Conservation (phyloP, 2,329 filamentous ascomycete genomes). For the Cladorrhinum sp. region DNA sequence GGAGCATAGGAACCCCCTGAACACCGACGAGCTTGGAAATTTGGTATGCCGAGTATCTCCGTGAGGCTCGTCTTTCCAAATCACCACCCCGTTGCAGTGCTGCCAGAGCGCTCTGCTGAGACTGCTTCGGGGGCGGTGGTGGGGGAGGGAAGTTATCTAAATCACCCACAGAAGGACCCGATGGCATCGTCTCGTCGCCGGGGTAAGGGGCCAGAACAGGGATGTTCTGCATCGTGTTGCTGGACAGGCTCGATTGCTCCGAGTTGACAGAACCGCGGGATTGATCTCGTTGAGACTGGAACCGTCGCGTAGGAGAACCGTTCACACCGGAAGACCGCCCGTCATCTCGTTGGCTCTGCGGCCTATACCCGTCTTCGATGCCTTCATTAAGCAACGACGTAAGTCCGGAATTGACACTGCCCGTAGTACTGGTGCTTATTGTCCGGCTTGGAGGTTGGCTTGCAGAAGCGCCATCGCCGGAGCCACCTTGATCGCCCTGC, state of each 20-base stretch:
- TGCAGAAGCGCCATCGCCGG: conserved; percentile 31
- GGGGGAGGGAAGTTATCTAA: conserved; percentile 68
- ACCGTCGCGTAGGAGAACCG: conserved; percentile 49
- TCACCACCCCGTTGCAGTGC: conserved; percentile 90
- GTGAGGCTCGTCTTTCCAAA: conserved; percentile 84
- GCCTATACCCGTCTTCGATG: conserved; percentile 50
- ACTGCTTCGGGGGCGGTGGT: conserved; percentile 75
- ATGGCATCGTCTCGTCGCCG: conserved; percentile 53
- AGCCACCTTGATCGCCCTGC: conserved; percentile 30
- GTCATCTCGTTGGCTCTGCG: conserved; percentile 38
- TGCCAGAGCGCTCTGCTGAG: conserved; percentile 84
- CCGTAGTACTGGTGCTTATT: conserved; percentile 58
- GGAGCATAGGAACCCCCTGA: conserved; percentile 80
- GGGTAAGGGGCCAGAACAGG: conserved; percentile 73
- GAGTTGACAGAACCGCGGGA: conserved; percentile 51
- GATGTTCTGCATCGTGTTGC: conserved; percentile 70
- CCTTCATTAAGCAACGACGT: conserved; percentile 60
- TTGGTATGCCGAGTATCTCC: conserved; percentile 93
- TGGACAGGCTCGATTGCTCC: conserved; percentile 68
- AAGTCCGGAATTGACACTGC: conserved; percentile 56
- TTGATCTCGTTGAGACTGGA: conserved; percentile 48
- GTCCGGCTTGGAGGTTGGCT: conserved; percentile 44
- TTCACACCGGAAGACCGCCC: conserved; percentile 29
- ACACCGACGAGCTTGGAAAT: conserved; percentile 90
- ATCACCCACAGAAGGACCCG: conserved; percentile 43